Evolutionary conservation across 768 basidiomycete genomes (phyloP).

Genomic region (Xerocomellus chrysenteron): DNA sequence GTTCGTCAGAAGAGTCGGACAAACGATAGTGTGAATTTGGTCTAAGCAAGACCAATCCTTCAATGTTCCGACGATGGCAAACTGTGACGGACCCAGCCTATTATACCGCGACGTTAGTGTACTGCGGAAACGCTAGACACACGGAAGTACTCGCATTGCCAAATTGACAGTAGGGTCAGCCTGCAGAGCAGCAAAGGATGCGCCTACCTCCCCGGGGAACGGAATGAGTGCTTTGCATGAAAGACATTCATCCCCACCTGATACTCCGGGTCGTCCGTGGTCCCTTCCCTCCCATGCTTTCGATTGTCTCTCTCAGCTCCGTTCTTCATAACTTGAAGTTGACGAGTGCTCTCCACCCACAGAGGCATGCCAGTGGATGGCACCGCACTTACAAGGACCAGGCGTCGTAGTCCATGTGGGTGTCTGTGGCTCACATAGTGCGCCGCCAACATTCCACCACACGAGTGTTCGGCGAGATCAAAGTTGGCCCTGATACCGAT

Average conservation of each 20-base stretch:
- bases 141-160: conserved; percentile 30
- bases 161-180: conserved; percentile 34
- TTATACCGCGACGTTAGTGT: background rate
- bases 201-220: conserved; percentile 34
- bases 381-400: too few relatives aligned
- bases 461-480: conserved; percentile 53
- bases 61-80: conserved; percentile 40
- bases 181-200: conserved; percentile 25
- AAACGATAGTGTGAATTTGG: conserved; percentile 39
- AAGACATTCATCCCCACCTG: conserved; percentile 29
- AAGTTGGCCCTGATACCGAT: conserved; percentile 42
- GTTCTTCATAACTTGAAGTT: conserved; percentile 17
- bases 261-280: conserved; percentile 34
- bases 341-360: conserved; percentile 34
- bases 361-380: too few relatives aligned
- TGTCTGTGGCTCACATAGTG: too few relatives aligned
- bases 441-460: too few relatives aligned
- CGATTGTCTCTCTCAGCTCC: conserved; percentile 27
- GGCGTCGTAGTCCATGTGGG: too few relatives aligned
- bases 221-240: conserved; percentile 34
- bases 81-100: conserved; percentile 33
- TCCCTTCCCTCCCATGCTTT: conserved; percentile 35
- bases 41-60: conserved; percentile 49
- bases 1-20: conserved; percentile 40
- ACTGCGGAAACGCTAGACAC: background rate